Percentiles rank a stretch among this genome's conserved stretches.
These are phyloP conservation scores for Neofusicoccum laricinum DNA, from an alignment of 2,329 filamentous ascomycete genomes.

Conservation along the genomic window DNA sequence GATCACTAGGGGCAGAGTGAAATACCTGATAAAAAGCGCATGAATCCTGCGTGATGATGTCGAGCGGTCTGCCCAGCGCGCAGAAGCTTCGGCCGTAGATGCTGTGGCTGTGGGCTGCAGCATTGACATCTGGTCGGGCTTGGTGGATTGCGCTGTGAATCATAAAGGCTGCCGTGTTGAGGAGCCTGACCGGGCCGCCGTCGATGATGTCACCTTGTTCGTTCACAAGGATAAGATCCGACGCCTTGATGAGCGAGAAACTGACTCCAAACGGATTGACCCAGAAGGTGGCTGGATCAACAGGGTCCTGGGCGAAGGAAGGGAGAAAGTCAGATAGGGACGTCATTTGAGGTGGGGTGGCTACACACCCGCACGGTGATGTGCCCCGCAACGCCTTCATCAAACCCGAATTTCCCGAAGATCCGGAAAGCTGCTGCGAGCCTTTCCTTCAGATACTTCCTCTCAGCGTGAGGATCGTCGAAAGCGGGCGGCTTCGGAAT, in stretches of 20 bases:
- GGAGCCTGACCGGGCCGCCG: constrained; percentile 47
- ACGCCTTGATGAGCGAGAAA: constrained; percentile 61
- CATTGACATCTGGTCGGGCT: constrained; percentile 57
- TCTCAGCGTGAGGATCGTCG: constrained; percentile 36
- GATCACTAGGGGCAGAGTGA: neutral
- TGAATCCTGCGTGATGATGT: constrained; percentile 59
- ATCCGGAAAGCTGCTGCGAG: constrained; percentile 39
- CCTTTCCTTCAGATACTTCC: constrained; percentile 36
- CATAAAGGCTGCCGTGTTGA: constrained; percentile 53
- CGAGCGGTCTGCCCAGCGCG: constrained; percentile 57
- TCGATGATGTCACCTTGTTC: constrained; percentile 61
- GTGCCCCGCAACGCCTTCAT: constrained; percentile 56
- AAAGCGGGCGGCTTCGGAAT: constrained; percentile 35
- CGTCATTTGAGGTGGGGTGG: neutral
- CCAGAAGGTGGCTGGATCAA: constrained; percentile 61
- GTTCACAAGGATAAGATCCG: constrained; percentile 66
- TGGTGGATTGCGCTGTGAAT: constrained; percentile 60
- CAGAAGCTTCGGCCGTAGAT: constrained; percentile 62
- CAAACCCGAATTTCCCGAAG: constrained; percentile 39
- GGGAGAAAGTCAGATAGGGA: neutral
- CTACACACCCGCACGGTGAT: constrained; percentile 54
- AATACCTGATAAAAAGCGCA: constrained; percentile 50
- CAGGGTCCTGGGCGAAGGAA: constrained; percentile 44
- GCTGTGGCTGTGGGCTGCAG: constrained; percentile 58
- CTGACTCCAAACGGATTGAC: constrained; percentile 65